These are phyloP conservation scores for Pseudocercospora fijiensis DNA, from an alignment of 2,329 filamentous ascomycete species.

Conservation along the genomic window DNA sequence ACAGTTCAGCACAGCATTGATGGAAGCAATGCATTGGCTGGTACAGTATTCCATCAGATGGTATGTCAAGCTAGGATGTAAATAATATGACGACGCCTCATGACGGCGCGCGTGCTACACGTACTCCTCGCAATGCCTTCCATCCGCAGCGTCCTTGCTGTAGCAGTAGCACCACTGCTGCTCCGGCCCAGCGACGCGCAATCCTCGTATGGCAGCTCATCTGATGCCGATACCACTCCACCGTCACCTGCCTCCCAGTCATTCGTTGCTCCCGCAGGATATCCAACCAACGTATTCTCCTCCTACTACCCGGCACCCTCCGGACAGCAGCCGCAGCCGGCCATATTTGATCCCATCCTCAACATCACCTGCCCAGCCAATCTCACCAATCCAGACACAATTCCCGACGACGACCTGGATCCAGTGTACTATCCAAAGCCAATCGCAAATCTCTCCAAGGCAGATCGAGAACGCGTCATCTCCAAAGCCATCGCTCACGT, in stretches of 20 bases:
- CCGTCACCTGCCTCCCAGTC: constrained; percentile 23
- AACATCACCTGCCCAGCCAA: constrained; percentile 56
- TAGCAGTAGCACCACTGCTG: constrained; percentile 16
- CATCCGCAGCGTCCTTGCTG: constrained; percentile 13
- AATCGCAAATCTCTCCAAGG: constrained; percentile 46
- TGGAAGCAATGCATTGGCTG: constrained; percentile 10
- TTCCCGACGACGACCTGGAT: constrained; percentile 52
- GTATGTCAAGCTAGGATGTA: constrained; percentile 8
- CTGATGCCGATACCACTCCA: constrained; percentile 3
- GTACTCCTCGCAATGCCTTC: constrained; percentile 16
- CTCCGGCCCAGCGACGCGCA: constrained; percentile 20
- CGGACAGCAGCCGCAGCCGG: constrained; percentile 55
- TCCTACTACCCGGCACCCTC: constrained; percentile 50
- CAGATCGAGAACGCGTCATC: constrained; percentile 46
- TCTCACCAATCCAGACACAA: constrained; percentile 54
- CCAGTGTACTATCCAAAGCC: constrained; percentile 53
- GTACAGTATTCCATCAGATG: too few relatives aligned
- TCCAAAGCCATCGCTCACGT: constrained; percentile 48
- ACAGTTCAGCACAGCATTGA: constrained; percentile 3
- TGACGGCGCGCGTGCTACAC: constrained; percentile 1
- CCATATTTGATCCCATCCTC: constrained; percentile 53
- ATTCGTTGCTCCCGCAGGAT: constrained; percentile 48
- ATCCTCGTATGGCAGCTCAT: constrained; percentile 10
- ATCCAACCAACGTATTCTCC: constrained; percentile 53
- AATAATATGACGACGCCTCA: constrained; percentile 12